These are phyloP conservation scores for Suhomyces xylopsoci DNA, from an alignment of 805 yeast species.

Conservation along the genomic window DNA sequence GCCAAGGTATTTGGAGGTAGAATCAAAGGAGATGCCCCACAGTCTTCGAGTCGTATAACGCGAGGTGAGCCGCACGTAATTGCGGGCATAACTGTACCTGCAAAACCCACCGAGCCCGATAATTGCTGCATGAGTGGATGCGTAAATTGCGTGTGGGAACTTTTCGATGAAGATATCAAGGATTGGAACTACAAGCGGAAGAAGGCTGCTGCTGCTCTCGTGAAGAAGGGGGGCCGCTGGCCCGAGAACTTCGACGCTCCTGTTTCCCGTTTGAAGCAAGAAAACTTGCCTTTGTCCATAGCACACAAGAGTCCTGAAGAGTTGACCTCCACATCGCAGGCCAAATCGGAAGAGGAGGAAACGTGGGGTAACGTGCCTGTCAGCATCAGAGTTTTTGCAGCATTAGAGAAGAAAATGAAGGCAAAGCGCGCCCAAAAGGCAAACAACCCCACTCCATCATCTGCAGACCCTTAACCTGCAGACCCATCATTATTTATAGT, in stretches of 20 bases:
- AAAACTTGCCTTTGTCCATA: constrained; percentile 36
- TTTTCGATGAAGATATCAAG: constrained; percentile 80
- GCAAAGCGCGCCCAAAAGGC: constrained; percentile 18
- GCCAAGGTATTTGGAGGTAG: constrained; percentile 54
- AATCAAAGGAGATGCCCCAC: constrained; percentile 49
- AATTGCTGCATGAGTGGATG: constrained; percentile 98
- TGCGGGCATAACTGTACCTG: constrained; percentile 74
- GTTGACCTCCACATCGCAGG: constrained; percentile 6
- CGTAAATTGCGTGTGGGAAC: constrained; percentile 94
- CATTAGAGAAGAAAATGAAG: constrained; percentile 68
- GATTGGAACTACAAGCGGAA: constrained; percentile 69
- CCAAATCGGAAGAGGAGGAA: constrained; percentile 20
- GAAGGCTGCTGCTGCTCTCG: constrained; percentile 50
- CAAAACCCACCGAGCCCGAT: constrained; percentile 85
- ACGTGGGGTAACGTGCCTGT: constrained; percentile 60
- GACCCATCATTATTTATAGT: background rate
- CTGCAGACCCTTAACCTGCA: background rate
- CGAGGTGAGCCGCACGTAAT: constrained; percentile 36
- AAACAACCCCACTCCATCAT: background rate
- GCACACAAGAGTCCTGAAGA: constrained; percentile 20
- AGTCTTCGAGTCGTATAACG: constrained; percentile 33
- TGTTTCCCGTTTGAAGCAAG: constrained; percentile 22
- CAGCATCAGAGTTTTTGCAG: constrained; percentile 77
- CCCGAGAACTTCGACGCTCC: constrained; percentile 45
- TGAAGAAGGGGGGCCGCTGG: constrained; percentile 40